These are phyloP conservation scores for Xylaria sp. DNA, from an alignment of 2,329 filamentous ascomycete genomes.

Conservation along the genomic window DNA sequence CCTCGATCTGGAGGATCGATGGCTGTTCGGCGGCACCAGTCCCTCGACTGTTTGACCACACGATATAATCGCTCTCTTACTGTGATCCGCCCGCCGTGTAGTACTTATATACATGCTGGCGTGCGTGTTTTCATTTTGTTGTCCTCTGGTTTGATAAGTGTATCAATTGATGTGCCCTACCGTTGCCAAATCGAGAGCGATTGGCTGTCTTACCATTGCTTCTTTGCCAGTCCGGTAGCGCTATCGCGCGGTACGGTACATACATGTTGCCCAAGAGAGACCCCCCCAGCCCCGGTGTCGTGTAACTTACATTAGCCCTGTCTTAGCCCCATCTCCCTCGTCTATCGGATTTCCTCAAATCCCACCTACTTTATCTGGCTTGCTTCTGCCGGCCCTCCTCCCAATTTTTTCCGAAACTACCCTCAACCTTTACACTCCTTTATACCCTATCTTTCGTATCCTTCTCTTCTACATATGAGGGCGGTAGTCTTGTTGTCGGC, in stretches of 20 bases:
- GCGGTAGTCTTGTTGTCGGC: not conserved
- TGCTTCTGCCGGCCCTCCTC: slow-evolving; percentile 1
- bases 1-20: no score
- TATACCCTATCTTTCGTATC: no score
- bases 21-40: no score
- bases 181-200: slow-evolving; percentile 11
- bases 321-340: slow-evolving; percentile 6
- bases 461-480: slow-evolving; percentile 12
- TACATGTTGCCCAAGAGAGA: not conserved
- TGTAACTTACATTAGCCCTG: slow-evolving; percentile 16
- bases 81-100: no score
- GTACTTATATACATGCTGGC: not conserved
- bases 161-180: slow-evolving; percentile 6
- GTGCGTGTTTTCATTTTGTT: not conserved
- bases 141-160: slow-evolving; percentile 24
- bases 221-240: slow-evolving; percentile 14
- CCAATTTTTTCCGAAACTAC: not conserved
- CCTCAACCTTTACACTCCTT: slow-evolving; percentile 26
- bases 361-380: slow-evolving; percentile 22
- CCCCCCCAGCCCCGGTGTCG: slow-evolving; percentile 6
- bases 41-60: no score
- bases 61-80: no score
- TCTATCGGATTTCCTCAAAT: not conserved
- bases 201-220: slow-evolving; percentile 26
- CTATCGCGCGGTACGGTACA: not conserved